phyloP scores from a whole-genome alignment of 75 land plant species.

The Sequoiadendron giganteum region DNA sequence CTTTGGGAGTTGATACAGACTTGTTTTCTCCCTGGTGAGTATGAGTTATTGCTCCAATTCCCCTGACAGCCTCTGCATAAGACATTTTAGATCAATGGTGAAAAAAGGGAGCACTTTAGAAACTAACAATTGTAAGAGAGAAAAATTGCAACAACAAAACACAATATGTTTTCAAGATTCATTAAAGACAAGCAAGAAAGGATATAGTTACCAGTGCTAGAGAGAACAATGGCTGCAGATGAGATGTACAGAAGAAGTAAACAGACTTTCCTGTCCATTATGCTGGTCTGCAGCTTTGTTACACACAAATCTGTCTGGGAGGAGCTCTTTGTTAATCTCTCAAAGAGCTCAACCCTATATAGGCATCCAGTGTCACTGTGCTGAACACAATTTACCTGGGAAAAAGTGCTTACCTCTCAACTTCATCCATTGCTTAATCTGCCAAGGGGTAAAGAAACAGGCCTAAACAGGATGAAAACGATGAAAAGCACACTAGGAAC shows the following conservation, averaged over 20 bases:
- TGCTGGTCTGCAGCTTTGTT: neutral
- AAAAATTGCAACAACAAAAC: neutral
- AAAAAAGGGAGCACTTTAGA: neutral
- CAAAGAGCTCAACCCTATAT: neutral
- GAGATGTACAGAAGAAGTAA: slow-evolving; percentile 1
- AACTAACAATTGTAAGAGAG: neutral
- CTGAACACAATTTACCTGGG: neutral
- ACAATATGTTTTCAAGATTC: neutral
- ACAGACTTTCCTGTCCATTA: neutral
- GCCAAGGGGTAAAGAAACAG: neutral
- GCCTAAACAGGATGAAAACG: neutral
- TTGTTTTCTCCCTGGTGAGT: neutral
- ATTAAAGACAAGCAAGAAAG: neutral
- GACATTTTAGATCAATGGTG: neutral
- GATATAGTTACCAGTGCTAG: slow-evolving; percentile 4
- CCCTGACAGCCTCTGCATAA: neutral
- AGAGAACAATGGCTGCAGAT: slow-evolving; percentile 2
- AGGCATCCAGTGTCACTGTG: neutral
- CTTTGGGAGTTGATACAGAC: neutral
- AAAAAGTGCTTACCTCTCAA: neutral
- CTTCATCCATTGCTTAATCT: neutral
- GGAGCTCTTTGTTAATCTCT: too few relatives aligned
- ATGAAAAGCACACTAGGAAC: neutral
- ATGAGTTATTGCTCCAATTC: neutral
- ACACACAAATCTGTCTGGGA: neutral